Evolutionary conservation across 2,329 filamentous ascomycete species (phyloP), one percentile per base, ranked within the genome.

Genomic region (Fusarium anguioides): DNA sequence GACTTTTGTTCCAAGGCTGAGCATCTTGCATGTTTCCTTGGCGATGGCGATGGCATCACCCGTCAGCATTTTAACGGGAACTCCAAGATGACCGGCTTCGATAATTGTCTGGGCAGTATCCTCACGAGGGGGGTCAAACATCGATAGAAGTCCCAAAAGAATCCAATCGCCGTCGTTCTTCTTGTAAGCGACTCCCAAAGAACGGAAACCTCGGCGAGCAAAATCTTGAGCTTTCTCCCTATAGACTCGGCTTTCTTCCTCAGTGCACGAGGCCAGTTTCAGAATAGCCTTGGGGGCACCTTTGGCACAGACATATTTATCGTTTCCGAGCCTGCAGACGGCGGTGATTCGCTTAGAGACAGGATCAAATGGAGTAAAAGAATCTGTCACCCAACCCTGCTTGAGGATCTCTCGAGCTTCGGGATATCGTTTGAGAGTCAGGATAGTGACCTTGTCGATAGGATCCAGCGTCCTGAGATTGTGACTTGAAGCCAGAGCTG

Each of bases 91-190:
- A 0, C 51, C 58, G 0, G 64, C 64, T 4, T 67, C 64, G 3
- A 67, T 64, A 12, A 67, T 67, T 0, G 64, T 67, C 39, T 59
- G 59, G 0, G 63, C 64, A 0, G 64, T 67, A 12, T 67, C 64
- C 0, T 67, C 64, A 0, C 64, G 47, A 1, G 64, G 64, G 2
- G 64, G 64, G 3, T 67, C 64, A 0, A 67, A 67, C 64, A 67
- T 67, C 1, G 63, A 68, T 1, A 67, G 17, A 1, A 67, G 4
- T 0, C 64, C 64, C 2, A 68, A 4, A 3, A 67, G 45, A 7
- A 67, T 7, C 64, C 64, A 67, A 4, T 64, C 48, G 1, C 64
- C 39, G 1, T 67, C 58, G 3, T 67, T 67, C 51, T 67, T 68
- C 7, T 67, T 67, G 6, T 67, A 67, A 0, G 64, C 64, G 5